These are phyloP conservation scores for Camellia oleifera DNA, from an alignment of 179 eudicot genomes.

Conservation along the genomic window DNA sequence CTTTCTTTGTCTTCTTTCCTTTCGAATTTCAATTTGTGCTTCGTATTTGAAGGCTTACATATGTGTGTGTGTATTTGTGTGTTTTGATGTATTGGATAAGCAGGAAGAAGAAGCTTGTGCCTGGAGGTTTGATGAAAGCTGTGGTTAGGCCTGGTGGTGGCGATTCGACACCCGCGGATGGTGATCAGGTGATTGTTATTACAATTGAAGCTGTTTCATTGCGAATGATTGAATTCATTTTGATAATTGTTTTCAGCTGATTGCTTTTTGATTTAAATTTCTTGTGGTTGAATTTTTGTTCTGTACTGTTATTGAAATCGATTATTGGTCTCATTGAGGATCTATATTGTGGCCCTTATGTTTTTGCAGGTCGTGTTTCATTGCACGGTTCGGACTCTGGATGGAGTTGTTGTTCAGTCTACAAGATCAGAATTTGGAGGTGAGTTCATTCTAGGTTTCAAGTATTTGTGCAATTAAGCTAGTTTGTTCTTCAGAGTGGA, in stretches of 20 bases:
- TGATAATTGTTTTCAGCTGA: not conserved
- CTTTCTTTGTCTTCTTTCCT: not conserved
- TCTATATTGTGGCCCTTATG: not conserved
- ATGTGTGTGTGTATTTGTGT: not conserved
- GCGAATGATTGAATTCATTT: not conserved
- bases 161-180: slow-evolving; percentile 67
- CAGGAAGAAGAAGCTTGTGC: slow-evolving; percentile 77
- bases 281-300: not conserved
- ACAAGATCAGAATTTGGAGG: slow-evolving; percentile 75
- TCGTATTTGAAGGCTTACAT: not conserved
- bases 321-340: not conserved
- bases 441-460: slow-evolving; percentile 12
- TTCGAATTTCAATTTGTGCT: not conserved
- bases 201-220: not conserved
- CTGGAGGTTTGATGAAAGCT: slow-evolving; percentile 92
- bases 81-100: slow-evolving; percentile 10
- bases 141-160: slow-evolving; percentile 82
- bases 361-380: slow-evolving; percentile 58
- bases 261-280: not conserved
- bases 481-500: no score
- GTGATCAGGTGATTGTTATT: slow-evolving; percentile 68
- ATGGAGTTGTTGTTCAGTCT: slow-evolving; percentile 75
- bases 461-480: no score
- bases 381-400: slow-evolving; percentile 71
- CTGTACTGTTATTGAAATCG: not conserved